phyloP scores from a whole-genome alignment of 2,329 filamentous ascomycete genomes.

The Ophioceras dolichostomum region DNA sequence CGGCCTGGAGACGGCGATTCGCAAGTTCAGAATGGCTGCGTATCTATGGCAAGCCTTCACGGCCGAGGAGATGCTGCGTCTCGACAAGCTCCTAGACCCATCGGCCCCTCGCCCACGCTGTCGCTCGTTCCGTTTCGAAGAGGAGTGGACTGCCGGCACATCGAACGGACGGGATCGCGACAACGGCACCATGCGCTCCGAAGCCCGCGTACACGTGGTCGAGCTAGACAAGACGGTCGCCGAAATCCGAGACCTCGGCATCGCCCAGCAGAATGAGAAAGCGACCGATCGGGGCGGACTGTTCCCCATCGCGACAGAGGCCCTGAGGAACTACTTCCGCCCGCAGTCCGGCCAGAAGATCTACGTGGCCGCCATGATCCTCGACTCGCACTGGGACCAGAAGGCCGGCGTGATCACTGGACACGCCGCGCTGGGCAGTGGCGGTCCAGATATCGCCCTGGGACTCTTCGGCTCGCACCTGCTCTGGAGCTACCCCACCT shows the following conservation, averaged over 20 bases:
- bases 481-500: slow-evolving; percentile 80
- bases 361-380: slow-evolving; percentile 74
- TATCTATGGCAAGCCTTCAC: slow-evolving; percentile 98
- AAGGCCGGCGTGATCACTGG: slow-evolving; percentile 56
- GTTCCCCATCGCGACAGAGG: slow-evolving; percentile 64
- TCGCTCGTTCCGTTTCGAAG: slow-evolving; percentile 76
- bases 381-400: slow-evolving; percentile 84
- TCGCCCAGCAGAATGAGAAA: slow-evolving; percentile 63
- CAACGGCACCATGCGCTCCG: slow-evolving; percentile 66
- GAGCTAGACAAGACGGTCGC: slow-evolving; percentile 71
- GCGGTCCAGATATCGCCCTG: slow-evolving; percentile 60
- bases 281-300: slow-evolving; percentile 62
- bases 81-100: slow-evolving; percentile 22
- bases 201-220: slow-evolving; percentile 82
- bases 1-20: slow-evolving; percentile 63
- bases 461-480: slow-evolving; percentile 89
- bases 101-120: too few species aligned
- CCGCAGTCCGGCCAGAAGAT: slow-evolving; percentile 66
- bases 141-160: slow-evolving; percentile 84
- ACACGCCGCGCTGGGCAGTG: slow-evolving; percentile 66
- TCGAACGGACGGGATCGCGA: slow-evolving; percentile 64
- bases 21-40: slow-evolving; percentile 88
- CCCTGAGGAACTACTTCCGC: slow-evolving; percentile 67
- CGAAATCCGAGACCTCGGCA: slow-evolving; percentile 67
- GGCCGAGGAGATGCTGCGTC: slow-evolving; percentile 88